These are phyloP conservation scores for Sclerotinia borealis DNA, from an alignment of 2,329 filamentous ascomycete species.

Conservation along the genomic window DNA sequence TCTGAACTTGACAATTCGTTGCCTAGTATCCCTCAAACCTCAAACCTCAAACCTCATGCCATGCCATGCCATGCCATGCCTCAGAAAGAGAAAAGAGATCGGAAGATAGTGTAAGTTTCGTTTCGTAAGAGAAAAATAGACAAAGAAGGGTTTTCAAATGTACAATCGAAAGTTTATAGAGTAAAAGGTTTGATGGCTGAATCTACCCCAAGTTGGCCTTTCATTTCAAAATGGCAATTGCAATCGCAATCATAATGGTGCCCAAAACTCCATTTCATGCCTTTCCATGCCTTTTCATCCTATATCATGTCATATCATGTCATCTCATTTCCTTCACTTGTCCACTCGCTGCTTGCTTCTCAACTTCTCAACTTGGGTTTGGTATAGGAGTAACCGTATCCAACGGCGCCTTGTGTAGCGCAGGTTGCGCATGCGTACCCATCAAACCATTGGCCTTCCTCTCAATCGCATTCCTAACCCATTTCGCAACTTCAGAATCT, in stretches of 20 bases:
- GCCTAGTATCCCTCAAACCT: background rate
- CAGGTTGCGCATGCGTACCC: slow-evolving; percentile 58
- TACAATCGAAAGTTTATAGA: background rate
- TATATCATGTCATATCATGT: no score
- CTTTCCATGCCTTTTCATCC: background rate
- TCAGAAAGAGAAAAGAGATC: background rate
- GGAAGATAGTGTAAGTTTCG: no score
- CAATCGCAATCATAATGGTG: no score
- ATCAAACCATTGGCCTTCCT: slow-evolving; percentile 54
- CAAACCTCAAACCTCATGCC: background rate
- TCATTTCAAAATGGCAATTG: background rate
- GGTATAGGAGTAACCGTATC: slow-evolving; percentile 57
- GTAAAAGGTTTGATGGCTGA: no score
- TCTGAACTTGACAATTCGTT: background rate
- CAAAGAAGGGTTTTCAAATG: background rate
- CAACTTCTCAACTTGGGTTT: slow-evolving; percentile 12
- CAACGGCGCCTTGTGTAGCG: slow-evolving; percentile 79
- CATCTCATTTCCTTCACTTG: no score
- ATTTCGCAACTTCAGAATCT: slow-evolving; percentile 78
- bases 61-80: background rate
- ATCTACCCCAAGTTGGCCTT: background rate
- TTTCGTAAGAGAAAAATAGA: background rate
- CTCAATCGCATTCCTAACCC: slow-evolving; percentile 70
- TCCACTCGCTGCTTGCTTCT: no score
- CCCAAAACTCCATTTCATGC: background rate